These are phyloP conservation scores for Colletotrichum limetticola DNA, from an alignment of 2,329 filamentous ascomycete genomes.

Conservation along the genomic window DNA sequence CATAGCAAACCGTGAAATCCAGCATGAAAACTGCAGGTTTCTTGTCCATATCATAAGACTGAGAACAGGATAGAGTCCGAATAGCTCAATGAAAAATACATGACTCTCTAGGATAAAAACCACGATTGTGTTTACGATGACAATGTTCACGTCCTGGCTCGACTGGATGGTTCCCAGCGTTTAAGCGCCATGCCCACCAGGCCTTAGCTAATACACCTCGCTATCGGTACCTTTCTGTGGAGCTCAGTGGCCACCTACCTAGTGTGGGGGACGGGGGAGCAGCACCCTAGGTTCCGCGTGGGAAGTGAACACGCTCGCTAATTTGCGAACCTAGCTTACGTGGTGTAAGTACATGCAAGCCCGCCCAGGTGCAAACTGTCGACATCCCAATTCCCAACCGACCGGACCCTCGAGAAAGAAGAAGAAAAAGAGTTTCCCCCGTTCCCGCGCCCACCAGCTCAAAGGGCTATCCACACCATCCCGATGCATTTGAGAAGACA, in stretches of 20 bases:
- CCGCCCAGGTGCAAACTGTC: slow-evolving; percentile 21
- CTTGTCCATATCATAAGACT: neutral
- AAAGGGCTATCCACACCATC: slow-evolving; percentile 30
- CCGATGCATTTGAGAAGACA: slow-evolving; percentile 35
- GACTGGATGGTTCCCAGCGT: neutral
- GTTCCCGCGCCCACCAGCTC: slow-evolving; percentile 28
- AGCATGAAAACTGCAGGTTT: neutral
- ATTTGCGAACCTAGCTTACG: slow-evolving; percentile 34
- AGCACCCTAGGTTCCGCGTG: slow-evolving; percentile 26
- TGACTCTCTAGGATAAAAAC: neutral
- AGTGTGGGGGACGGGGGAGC: slow-evolving; percentile 33
- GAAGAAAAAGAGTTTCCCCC: neutral
- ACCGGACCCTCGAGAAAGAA: neutral
- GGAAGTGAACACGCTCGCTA: slow-evolving; percentile 36
- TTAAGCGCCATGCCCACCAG: neutral
- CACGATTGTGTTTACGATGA: too few relatives aligned
- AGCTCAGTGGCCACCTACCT: neutral
- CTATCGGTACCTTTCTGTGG: slow-evolving; percentile 26
- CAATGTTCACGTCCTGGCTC: neutral
- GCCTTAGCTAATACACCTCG: slow-evolving; percentile 3
- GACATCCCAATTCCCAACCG: slow-evolving; percentile 21
- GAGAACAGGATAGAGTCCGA: neutral
- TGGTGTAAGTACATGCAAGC: slow-evolving; percentile 32
- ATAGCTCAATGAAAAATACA: neutral
- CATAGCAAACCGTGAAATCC: neutral